Evolutionary conservation across 352 stramenopile species (phyloP).

Genomic region (Globisporangium yorkense): DNA sequence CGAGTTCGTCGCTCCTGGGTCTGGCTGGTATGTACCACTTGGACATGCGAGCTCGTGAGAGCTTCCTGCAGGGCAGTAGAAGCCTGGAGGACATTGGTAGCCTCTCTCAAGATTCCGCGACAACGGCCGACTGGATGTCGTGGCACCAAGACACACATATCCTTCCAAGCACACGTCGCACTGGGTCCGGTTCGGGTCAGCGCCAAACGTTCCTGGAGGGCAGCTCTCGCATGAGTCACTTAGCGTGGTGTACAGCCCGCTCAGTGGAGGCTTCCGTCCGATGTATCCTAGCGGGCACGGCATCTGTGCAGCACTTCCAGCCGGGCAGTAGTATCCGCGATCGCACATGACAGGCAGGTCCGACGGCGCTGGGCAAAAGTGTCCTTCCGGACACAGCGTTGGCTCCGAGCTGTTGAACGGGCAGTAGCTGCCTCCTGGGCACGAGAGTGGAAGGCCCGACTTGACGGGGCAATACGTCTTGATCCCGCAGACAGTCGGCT

Average conservation of each 20-base stretch:
- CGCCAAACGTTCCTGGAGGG: conserved; percentile 69
- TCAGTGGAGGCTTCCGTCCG: conserved; percentile 43
- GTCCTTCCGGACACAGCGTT: conserved; percentile 61
- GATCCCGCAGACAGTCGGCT: conserved; percentile 42
- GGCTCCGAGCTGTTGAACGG: conserved; percentile 59
- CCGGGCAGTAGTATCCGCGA: conserved; percentile 69
- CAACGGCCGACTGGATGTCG: conserved; percentile 45
- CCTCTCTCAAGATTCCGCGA: conserved; percentile 62
- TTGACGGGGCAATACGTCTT: conserved; percentile 57
- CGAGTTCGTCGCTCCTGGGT: conserved; percentile 28
- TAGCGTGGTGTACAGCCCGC: conserved; percentile 40
- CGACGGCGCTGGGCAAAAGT: conserved; percentile 54
- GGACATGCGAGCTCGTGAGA: conserved; percentile 59
- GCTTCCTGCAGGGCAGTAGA: conserved; percentile 67
- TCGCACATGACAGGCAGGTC: conserved; percentile 29
- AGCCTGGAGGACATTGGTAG: conserved; percentile 76
- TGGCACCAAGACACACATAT: conserved; percentile 81
- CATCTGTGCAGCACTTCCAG: conserved; percentile 36
- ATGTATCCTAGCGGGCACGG: conserved; percentile 78
- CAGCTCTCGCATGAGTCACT: conserved; percentile 67
- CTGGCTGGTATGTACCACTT: conserved; percentile 72
- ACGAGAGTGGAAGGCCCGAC: conserved; percentile 39
- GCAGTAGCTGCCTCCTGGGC: conserved; percentile 69
- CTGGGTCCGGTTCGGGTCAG: conserved; percentile 65
- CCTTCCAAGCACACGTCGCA: conserved; percentile 72